phyloP scores from a whole-genome alignment of 2,329 filamentous ascomycete genomes.

The Curvularia sp. region DNA sequence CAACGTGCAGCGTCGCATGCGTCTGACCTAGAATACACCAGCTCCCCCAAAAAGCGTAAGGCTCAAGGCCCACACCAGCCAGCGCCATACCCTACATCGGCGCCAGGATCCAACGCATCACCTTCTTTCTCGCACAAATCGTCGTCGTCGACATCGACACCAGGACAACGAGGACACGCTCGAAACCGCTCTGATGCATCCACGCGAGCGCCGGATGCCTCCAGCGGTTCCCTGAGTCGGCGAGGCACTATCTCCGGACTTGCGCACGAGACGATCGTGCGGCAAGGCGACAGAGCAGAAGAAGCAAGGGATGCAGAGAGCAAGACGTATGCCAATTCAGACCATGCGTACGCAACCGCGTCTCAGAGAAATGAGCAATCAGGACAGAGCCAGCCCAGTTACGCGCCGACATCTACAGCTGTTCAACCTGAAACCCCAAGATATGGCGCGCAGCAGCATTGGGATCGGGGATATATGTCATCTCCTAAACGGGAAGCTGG shows the following conservation, averaged over 20 bases:
- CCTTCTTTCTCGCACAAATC: conserved; percentile 64
- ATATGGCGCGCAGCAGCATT: conserved; percentile 44
- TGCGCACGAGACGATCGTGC: conserved; percentile 39
- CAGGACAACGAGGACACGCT: conserved; percentile 66
- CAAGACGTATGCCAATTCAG: conserved; percentile 29
- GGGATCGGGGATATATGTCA: conserved; percentile 42
- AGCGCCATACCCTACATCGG: conserved; percentile 60
- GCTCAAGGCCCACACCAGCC: conserved; percentile 63
- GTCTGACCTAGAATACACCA: conserved; percentile 68
- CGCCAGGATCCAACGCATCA: conserved; percentile 56
- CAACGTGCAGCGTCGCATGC: conserved; percentile 60
- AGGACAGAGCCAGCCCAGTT: conserved; percentile 36
- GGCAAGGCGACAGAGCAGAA: conserved; percentile 37
- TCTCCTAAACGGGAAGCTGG: conserved; percentile 49
- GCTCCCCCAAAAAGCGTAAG: conserved; percentile 87
- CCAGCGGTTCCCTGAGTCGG: conserved; percentile 43
- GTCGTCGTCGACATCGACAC: conserved; percentile 61
- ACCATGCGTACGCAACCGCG: conserved; percentile 28
- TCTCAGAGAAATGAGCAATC: conserved; percentile 37
- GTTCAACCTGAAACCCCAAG: conserved; percentile 47
- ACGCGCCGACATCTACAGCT: conserved; percentile 33
- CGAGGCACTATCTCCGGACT: conserved; percentile 45
- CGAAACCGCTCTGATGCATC: conserved; percentile 71
- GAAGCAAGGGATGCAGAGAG: conserved; percentile 34
- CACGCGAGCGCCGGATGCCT: conserved; percentile 44